A percentile compares a stretch with the other conserved stretches of the same genome.
These are phyloP conservation scores for Ettlia oleoabundans DNA, from an alignment of 139 green algal genomes.

Conservation along the genomic window DNA sequence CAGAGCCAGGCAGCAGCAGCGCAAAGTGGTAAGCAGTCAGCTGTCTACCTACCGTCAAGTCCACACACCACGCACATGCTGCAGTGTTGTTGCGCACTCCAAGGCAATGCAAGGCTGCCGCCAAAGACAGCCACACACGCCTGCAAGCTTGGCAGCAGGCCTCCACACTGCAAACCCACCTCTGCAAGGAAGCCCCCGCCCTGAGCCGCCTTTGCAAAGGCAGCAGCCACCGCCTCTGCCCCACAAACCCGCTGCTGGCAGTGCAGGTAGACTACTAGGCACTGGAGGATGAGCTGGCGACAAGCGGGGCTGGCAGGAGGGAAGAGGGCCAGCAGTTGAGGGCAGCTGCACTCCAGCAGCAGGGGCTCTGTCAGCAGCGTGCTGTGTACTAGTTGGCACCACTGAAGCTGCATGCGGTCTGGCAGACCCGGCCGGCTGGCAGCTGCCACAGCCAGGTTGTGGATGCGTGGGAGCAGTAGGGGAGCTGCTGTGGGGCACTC, in stretches of 20 bases:
- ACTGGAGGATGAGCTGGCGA: slow-evolving; percentile 14
- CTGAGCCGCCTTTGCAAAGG: neutral
- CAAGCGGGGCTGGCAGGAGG: neutral
- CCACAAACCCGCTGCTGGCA: slow-evolving; percentile 20
- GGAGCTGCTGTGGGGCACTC: neutral
- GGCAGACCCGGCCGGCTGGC: neutral
- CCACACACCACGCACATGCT: too few relatives aligned
- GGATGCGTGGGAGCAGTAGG: slow-evolving; percentile 13
- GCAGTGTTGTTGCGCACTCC: too few relatives aligned
- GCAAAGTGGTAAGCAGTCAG: too few relatives aligned
- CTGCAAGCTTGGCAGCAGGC: neutral
- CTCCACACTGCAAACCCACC: neutral
- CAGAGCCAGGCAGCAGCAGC: too few relatives aligned
- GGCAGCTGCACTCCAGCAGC: neutral
- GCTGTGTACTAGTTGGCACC: neutral
- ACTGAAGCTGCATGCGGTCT: neutral
- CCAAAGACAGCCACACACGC: neutral
- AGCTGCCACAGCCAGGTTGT: neutral
- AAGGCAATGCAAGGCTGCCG: neutral
- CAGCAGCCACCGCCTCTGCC: neutral
- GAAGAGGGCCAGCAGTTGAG: slow-evolving; percentile 15
- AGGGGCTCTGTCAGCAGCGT: neutral
- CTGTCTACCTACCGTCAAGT: too few relatives aligned
- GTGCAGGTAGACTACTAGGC: slow-evolving; percentile 27
- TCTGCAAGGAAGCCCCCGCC: neutral